phyloP scores from a whole-genome alignment of 1,284 basidiomycete species.

The Veloboletus limbatus region DNA sequence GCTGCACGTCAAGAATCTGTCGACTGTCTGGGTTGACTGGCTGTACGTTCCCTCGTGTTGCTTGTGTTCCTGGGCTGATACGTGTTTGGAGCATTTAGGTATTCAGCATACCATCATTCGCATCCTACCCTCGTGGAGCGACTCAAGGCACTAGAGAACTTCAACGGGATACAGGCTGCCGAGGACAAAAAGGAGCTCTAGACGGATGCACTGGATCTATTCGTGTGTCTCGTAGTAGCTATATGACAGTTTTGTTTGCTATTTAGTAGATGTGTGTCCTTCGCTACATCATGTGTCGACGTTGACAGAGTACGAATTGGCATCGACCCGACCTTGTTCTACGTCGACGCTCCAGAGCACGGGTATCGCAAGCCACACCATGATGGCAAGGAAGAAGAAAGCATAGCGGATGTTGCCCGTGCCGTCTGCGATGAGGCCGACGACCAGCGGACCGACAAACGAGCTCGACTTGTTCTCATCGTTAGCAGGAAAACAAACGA shows the following conservation, averaged over 20 bases:
- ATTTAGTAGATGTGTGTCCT: too few species aligned
- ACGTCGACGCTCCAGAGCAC: constrained; percentile 70
- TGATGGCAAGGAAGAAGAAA: constrained; percentile 81
- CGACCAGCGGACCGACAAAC: constrained; percentile 84
- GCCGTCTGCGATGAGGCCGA: constrained; percentile 80
- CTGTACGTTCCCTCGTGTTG: constrained; percentile 47
- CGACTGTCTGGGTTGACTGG: constrained; percentile 90
- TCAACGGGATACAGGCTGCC: constrained; percentile 35
- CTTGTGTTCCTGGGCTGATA: constrained; percentile 1
- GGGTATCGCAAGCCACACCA: constrained; percentile 81
- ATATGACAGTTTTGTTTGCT: too few species aligned
- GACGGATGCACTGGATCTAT: not conserved
- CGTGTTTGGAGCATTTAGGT: constrained; percentile 41
- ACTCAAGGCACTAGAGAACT: constrained; percentile 72
- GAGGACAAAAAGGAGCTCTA: constrained; percentile 32
- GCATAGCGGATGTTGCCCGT: constrained; percentile 88
- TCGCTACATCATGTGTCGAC: too few species aligned
- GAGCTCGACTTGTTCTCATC: constrained; percentile 66
- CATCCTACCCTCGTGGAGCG: constrained; percentile 90
- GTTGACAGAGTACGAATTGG: constrained; percentile 43
- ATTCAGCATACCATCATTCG: constrained; percentile 90
- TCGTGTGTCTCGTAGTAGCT: too few species aligned
- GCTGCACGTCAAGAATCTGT: constrained; percentile 87
- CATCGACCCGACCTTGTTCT: constrained; percentile 65
- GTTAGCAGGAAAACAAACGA: not conserved